phyloP scores from a whole-genome alignment of 768 basidiomycete genomes.

The Candolleomyces eurysporus region DNA sequence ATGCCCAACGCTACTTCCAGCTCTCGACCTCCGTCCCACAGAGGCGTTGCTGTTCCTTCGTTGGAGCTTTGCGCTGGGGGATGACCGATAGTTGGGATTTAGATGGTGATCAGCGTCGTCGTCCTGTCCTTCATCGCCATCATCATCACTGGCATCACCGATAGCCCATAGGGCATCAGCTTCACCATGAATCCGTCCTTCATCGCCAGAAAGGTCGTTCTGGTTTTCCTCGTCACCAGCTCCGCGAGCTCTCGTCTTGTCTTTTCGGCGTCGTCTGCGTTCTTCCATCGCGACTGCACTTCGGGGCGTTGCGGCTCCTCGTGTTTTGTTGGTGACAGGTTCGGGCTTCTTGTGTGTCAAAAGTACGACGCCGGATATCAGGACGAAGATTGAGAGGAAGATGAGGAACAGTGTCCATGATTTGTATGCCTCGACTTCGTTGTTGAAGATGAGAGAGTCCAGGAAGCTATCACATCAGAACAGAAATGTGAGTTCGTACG shows the following conservation, averaged over 20 bases:
- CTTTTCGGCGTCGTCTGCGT: slow-evolving; percentile 17
- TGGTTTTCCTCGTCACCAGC: slow-evolving; percentile 25
- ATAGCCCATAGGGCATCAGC: slow-evolving; percentile 65
- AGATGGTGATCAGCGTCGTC: slow-evolving; percentile 44
- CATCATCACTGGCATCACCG: slow-evolving; percentile 70
- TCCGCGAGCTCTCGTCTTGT: slow-evolving; percentile 16
- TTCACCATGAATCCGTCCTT: slow-evolving; percentile 37
- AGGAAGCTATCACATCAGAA: slow-evolving; percentile 34
- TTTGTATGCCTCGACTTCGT: slow-evolving; percentile 82
- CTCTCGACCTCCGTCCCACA: background rate
- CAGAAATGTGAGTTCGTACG: too few species aligned
- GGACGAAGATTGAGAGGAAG: slow-evolving; percentile 79
- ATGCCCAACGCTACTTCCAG: background rate
- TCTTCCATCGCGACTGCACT: slow-evolving; percentile 18
- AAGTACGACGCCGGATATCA: slow-evolving; percentile 90
- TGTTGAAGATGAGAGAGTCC: slow-evolving; percentile 70
- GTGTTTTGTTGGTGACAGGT: slow-evolving; percentile 31
- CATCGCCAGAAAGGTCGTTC: slow-evolving; percentile 26
- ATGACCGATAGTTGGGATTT: slow-evolving; percentile 28
- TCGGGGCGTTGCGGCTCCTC: slow-evolving; percentile 32
- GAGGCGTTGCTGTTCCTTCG: slow-evolving; percentile 13
- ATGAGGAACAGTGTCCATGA: slow-evolving; percentile 89
- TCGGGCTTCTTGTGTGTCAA: slow-evolving; percentile 92
- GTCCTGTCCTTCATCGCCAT: slow-evolving; percentile 43
- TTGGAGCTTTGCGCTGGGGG: slow-evolving; percentile 14